Evolutionary conservation across 176 grass and related monocot genomes (phyloP), one percentile per base, ranked within the genome.

Genomic region (Rhynchospora pubera): DNA sequence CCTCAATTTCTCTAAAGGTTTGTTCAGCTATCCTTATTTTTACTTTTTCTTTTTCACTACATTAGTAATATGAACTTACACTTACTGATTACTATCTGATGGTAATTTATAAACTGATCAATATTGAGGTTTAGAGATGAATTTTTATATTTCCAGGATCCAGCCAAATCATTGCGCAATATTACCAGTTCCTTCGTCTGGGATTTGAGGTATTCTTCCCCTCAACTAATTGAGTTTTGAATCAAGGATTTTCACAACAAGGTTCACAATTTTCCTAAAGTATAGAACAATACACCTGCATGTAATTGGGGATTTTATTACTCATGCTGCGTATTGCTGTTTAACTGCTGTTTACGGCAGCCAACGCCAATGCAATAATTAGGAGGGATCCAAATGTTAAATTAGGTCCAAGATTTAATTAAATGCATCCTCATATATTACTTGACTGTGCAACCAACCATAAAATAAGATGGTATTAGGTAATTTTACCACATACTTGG

Each of bases 1-100:
- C 30, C 94, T 97, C 83, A 97, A 97, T 87, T 97, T 97, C 61
- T 97, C 94, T 76, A 97, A 97, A 94, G 94, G 91, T 82, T 78
- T 13, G 51, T 1, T 64, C 30, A n/a, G n/a, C 14, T 50, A 8
- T 0, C 0, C 15, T n/a, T 11, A 5, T 12, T 30, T 48, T 47
- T 6, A 19, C 24, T 24, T 24, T 64, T 64, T 26, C n/a, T n/a
- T 14, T 28, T 13, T 11, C 34, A 32, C 3, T 0, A 5, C 5
- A 71, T 21, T 2, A 12, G 45, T 47, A 12, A 23, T 66, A 39
- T 48, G 43, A 71, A 47, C 7, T 11, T 71, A 22, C 21, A 47
- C 22, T n/a, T n/a, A n/a, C n/a, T n/a, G n/a, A n/a, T 64, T 48
- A 66, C 3, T 13, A 15, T 15, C 3, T 7, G 30, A 42, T 39